These are phyloP conservation scores for Penicillium pancosmium DNA, from an alignment of 495 filamentous ascomycete genomes.

Conservation along the genomic window DNA sequence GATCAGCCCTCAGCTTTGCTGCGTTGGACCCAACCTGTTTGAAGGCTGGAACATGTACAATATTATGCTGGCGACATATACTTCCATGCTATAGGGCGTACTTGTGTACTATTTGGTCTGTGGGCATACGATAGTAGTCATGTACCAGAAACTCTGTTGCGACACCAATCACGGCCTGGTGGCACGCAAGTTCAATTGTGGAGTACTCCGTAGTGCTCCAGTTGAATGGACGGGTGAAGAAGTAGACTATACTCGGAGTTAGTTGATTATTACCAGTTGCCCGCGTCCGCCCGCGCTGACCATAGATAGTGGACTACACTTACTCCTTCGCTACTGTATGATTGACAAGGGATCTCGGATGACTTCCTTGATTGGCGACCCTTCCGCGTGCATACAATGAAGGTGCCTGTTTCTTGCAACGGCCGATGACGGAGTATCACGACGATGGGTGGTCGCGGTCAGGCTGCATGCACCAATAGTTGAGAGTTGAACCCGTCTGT, in stretches of 20 bases:
- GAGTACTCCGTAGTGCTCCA: neutral
- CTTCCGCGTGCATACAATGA: conserved; percentile 21
- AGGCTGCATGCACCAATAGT: conserved; percentile 34
- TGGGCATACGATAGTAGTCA: neutral
- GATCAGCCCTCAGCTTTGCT: conserved; percentile 1
- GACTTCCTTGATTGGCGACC: conserved; percentile 30
- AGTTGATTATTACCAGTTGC: neutral
- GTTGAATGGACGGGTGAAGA: neutral
- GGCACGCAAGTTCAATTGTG: conserved; percentile 6
- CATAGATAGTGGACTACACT: neutral
- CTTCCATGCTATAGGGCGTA: neutral
- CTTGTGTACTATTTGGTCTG: conserved; percentile 1
- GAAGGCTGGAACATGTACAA: neutral
- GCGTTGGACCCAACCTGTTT: neutral
- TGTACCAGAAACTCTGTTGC: conserved; percentile 4
- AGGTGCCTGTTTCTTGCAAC: neutral
- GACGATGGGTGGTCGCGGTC: conserved; percentile 23
- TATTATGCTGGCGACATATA: neutral
- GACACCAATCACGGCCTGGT: neutral
- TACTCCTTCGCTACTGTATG: conserved; percentile 3
- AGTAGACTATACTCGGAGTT: neutral
- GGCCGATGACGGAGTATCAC: conserved; percentile 30
- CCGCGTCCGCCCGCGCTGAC: neutral
- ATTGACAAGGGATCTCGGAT: conserved; percentile 14
- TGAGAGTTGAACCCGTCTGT: conserved; percentile 27